Conservation (phyloP, 345 rosid genomes). For the Populus deltoides region DNA sequence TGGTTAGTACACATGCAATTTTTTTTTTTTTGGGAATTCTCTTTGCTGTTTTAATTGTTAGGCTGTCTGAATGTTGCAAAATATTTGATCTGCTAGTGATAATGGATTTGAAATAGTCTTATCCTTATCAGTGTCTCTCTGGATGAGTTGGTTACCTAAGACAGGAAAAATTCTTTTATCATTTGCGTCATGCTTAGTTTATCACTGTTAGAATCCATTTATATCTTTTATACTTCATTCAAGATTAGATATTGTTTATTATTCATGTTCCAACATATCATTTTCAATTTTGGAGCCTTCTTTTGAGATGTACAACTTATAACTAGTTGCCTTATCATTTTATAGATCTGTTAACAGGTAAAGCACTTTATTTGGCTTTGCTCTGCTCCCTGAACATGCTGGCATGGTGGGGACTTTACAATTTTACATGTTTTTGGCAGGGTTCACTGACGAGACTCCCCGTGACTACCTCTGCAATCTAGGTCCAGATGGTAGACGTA, state of each 20-base stretch:
- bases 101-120: not conserved
- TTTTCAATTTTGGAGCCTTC: not conserved
- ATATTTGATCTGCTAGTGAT: not conserved
- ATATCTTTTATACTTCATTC: not conserved
- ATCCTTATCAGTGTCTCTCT: not conserved
- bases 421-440: conserved; percentile 33
- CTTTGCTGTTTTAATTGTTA: not conserved
- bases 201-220: not conserved
- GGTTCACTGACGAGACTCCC: conserved; percentile 79
- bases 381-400: conserved; percentile 2
- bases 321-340: not conserved
- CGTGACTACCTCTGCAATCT: conserved; percentile 85
- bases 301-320: not conserved
- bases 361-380: not conserved
- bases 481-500: conserved; percentile 88
- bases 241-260: not conserved
- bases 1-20: conserved; percentile 16
- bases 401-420: conserved; percentile 9
- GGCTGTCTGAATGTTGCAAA: not conserved
- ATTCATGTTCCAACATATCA: not conserved
- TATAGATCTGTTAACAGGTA: not conserved
- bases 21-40: not conserved
- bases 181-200: not conserved
- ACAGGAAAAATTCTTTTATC: not conserved
- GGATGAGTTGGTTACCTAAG: not conserved